Evolutionary conservation across 208 protist species (phyloP).

Genomic region (Trypanosoma grayi): DNA sequence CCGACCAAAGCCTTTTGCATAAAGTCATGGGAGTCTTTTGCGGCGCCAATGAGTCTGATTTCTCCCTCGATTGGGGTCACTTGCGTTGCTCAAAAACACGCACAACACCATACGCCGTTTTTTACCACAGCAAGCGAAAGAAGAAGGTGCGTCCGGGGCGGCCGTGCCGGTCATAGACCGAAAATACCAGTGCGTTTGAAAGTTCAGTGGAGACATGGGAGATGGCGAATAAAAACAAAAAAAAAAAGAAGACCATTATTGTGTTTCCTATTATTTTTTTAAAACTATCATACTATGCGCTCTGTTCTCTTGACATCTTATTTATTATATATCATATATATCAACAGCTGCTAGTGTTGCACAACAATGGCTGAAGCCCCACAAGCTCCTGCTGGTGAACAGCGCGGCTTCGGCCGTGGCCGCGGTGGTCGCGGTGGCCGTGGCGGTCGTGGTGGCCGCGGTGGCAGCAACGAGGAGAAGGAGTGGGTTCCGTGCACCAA

Average conservation of each 20-base stretch:
- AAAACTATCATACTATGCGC: constrained; percentile 2
- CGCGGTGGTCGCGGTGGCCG: constrained; percentile 46
- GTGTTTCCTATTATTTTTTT: constrained; percentile 11
- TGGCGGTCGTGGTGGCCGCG: constrained; percentile 42
- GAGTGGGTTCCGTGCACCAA: constrained; percentile 99
- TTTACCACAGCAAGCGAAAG: constrained; percentile 26
- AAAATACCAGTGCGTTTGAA: no score
- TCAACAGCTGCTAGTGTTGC: constrained; percentile 12
- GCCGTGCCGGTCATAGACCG: no score
- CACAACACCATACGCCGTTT: constrained; percentile 10
- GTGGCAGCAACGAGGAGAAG: constrained; percentile 75
- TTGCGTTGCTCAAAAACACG: constrained; percentile 16
- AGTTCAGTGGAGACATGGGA: no score
- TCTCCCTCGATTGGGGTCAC: constrained; percentile 20
- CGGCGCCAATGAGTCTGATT: constrained; percentile 17
- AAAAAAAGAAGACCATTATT: background rate
- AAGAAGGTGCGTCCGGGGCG: constrained; percentile 7
- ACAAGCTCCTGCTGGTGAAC: constrained; percentile 36
- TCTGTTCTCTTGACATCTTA: constrained; percentile 1
- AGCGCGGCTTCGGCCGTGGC: constrained; percentile 64
- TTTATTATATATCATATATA: constrained; percentile 5
- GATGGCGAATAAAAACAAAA: background rate
- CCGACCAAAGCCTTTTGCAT: constrained; percentile 26
- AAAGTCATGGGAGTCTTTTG: constrained; percentile 28
- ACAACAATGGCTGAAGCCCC: constrained; percentile 71